Base-by-base conservation (phyloP, 225 moss, liverwort and hornwort species). In the Pseudoscleropodium purum region DNA sequence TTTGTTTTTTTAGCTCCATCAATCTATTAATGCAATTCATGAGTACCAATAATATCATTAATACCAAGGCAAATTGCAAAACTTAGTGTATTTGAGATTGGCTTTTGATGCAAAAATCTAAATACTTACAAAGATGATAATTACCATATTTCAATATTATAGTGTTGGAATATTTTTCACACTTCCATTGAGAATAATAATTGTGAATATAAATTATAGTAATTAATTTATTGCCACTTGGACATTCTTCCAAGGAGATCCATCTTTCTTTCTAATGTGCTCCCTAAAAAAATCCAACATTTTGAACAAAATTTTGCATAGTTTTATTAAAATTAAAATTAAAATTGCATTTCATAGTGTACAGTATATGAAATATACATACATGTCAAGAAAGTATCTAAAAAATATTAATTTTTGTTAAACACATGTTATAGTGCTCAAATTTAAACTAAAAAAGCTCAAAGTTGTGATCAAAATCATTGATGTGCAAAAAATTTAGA, bases 361-460 rank as follows among this genome's bases (percentile, higher is more conserved):
- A 13, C 3, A n/a, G n/a, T n/a, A n/a, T n/a, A 13, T 76, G 12
- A 23, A 75, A 76, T 13, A 2, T 1, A 34, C 0, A 14, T 1
- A 49, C 2, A 23, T 8, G 3, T 52, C 2, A 23, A 36, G 8
- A 33, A 5, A 52, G 14, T 77, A 34, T 51, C 29, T 51, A 13
- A 3, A 52, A 76, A 5, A 23, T 23, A 33, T 51, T 8, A 76
- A 76, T 34, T 1, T 12, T 51, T 76, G 5, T 76, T 8, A 21
- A 0, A 0, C 21, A 34, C 7, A 34, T 33, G 0, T 13, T 31
- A 47, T 9, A 47, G 6, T 24, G 3, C 11, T 59, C 18, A 33
- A 75, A 13, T 51, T 30, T 2, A n/a, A n/a, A n/a, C n/a, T n/a
- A 30, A 75, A 20, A 18, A 49, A 30, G 1, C 0, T 33, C 2